phyloP scores from a whole-genome alignment of 495 filamentous ascomycete species.

The Cryomyces minteri region DNA sequence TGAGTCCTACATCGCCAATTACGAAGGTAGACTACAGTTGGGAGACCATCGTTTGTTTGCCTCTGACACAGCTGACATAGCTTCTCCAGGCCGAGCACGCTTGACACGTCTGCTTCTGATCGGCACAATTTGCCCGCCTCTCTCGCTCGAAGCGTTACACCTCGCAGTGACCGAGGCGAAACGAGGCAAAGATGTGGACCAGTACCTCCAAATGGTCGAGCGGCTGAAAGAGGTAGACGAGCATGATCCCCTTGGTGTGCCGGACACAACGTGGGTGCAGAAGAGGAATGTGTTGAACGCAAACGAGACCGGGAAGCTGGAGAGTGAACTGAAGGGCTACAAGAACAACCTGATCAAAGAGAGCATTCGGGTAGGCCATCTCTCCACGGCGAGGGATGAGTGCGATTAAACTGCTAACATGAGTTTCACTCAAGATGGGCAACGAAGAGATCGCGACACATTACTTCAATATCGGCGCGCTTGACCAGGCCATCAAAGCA shows the following conservation, averaged over 20 bases:
- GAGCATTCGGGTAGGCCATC: slow-evolving; percentile 44
- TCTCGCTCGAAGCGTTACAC: slow-evolving; percentile 67
- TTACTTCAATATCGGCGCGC: slow-evolving; percentile 45
- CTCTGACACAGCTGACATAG: slow-evolving; percentile 1
- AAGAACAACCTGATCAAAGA: slow-evolving; percentile 98
- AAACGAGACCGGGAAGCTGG: slow-evolving; percentile 49
- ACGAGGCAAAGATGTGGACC: slow-evolving; percentile 47
- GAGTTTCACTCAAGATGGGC: slow-evolving; percentile 38
- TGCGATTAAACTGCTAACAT: not conserved
- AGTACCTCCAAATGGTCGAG: slow-evolving; percentile 53
- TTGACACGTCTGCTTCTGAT: slow-evolving; percentile 70
- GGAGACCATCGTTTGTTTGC: not conserved
- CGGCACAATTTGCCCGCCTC: slow-evolving; percentile 53
- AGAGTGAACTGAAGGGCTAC: slow-evolving; percentile 73
- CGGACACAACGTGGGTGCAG: slow-evolving; percentile 55
- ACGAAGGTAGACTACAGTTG: slow-evolving; percentile 40
- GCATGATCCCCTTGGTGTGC: slow-evolving; percentile 42
- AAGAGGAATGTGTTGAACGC: slow-evolving; percentile 41
- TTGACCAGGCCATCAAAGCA: slow-evolving; percentile 40
- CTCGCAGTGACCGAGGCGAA: slow-evolving; percentile 61
- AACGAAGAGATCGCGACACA: slow-evolving; percentile 57
- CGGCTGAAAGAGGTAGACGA: slow-evolving; percentile 43
- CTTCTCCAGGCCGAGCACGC: slow-evolving; percentile 42
- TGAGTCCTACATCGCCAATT: slow-evolving; percentile 81
- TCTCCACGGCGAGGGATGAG: not conserved